Percentiles rank a stretch among this genome's conserved stretches.
Evolutionary conservation across 2,329 filamentous ascomycete species (phyloP).

Genomic region (Scedosporium apiospermum): DNA sequence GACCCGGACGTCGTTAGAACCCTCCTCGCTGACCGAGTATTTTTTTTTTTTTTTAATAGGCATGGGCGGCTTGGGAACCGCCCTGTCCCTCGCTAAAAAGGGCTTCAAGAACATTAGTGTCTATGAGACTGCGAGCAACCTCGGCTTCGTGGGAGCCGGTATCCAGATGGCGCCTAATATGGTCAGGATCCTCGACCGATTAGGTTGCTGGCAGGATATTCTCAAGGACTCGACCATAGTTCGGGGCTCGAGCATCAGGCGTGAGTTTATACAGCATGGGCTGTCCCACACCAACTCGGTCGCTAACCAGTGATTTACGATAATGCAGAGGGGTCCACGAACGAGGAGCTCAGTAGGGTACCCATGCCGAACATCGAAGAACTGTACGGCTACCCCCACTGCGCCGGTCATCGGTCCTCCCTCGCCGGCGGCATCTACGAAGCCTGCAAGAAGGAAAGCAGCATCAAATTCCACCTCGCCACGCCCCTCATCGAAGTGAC

Average conservation of each 20-base stretch:
- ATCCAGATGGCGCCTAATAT: slow-evolving; percentile 81
- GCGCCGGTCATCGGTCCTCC: slow-evolving; percentile 68
- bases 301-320: background rate
- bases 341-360: slow-evolving; percentile 62
- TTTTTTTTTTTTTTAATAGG: slow-evolving; percentile 44
- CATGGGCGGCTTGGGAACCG: slow-evolving; percentile 68
- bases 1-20: background rate
- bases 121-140: slow-evolving; percentile 61
- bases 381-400: slow-evolving; percentile 67
- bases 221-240: slow-evolving; percentile 62
- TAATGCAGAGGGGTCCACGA: slow-evolving; percentile 50
- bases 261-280: slow-evolving; percentile 25
- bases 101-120: slow-evolving; percentile 67
- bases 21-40: background rate
- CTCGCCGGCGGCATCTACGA: slow-evolving; percentile 61
- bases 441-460: slow-evolving; percentile 53
- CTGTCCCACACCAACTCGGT: background rate
- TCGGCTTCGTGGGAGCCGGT: slow-evolving; percentile 76
- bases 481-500: slow-evolving; percentile 45
- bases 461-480: slow-evolving; percentile 61
- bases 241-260: slow-evolving; percentile 61
- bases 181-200: slow-evolving; percentile 61
- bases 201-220: slow-evolving; percentile 66
- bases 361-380: slow-evolving; percentile 56
- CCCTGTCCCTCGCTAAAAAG: slow-evolving; percentile 64